Conservation (phyloP, 2,329 filamentous ascomycete genomes). For the Hymenotorrendiella dingleyae region DNA sequence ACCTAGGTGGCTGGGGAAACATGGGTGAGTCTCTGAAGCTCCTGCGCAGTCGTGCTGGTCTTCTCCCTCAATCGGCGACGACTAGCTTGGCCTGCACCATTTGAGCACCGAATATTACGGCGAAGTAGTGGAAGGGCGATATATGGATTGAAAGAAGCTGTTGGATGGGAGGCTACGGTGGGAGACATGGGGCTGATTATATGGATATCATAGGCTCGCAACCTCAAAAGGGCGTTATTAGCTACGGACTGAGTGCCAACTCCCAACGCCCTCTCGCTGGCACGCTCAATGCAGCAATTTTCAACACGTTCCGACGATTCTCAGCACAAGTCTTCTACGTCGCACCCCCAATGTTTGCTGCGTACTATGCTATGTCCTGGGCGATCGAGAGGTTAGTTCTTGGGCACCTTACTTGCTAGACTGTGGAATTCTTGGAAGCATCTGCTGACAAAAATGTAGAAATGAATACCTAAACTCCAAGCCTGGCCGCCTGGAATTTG, state of each 20-base stretch:
- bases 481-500: slow-evolving; percentile 54
- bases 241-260: slow-evolving; percentile 79
- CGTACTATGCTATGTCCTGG: slow-evolving; percentile 85
- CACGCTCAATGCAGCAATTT: slow-evolving; percentile 72
- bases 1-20: slow-evolving; percentile 30
- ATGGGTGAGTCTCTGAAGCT: slow-evolving; percentile 28
- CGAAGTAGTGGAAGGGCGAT: neutral
- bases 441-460: slow-evolving; percentile 37
- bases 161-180: neutral
- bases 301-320: slow-evolving; percentile 90
- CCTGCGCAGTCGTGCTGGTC: slow-evolving; percentile 1
- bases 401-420: neutral
- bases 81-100: neutral
- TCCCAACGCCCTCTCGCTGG: slow-evolving; percentile 83
- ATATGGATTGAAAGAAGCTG: neutral
- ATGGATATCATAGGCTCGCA: slow-evolving; percentile 42
- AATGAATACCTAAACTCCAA: slow-evolving; percentile 81
- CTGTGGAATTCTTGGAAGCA: neutral
- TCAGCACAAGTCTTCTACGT: slow-evolving; percentile 85
- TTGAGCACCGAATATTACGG: neutral
- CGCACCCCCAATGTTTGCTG: slow-evolving; percentile 69
- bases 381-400: slow-evolving; percentile 76
- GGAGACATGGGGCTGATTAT: slow-evolving; percentile 16
- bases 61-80: neutral
- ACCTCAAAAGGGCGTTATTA: slow-evolving; percentile 58